Conservation (phyloP, 371 early-diverging fungal genomes). For the Rhizopus microsporus region DNA sequence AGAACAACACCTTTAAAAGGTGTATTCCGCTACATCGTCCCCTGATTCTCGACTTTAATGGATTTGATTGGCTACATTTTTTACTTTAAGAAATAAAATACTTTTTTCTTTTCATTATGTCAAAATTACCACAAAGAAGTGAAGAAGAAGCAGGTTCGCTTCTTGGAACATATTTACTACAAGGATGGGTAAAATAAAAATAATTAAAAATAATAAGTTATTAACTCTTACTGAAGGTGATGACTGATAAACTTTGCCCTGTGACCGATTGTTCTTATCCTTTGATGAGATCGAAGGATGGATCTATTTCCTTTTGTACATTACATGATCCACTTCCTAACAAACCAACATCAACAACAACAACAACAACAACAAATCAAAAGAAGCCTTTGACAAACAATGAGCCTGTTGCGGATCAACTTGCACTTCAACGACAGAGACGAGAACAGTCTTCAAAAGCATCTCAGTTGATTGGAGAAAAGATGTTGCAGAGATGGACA, state of each 20-base stretch:
- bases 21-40: no score
- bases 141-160: slow-evolving; percentile 25
- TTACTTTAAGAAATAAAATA: no score
- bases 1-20: no score
- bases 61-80: no score
- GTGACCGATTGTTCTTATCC: slow-evolving; percentile 49
- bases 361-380: slow-evolving; percentile 3
- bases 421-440: slow-evolving; percentile 27
- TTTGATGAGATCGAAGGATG: slow-evolving; percentile 57
- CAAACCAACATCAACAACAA: slow-evolving; percentile 2
- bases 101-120: slow-evolving; percentile 6
- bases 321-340: slow-evolving; percentile 48
- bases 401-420: slow-evolving; percentile 18
- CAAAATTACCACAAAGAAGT: slow-evolving; percentile 12
- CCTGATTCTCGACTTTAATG: no score
- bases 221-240: slow-evolving; percentile 32
- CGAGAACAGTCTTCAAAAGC: slow-evolving; percentile 65
- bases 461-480: slow-evolving; percentile 66
- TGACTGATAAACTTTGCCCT: slow-evolving; percentile 52
- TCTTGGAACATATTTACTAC: slow-evolving; percentile 41
- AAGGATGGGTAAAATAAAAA: slow-evolving; percentile 47
- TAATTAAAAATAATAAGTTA: background rate
- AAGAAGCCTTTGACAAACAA: background rate
- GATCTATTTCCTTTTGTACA: slow-evolving; percentile 50
- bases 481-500: slow-evolving; percentile 72